These are phyloP conservation scores for Cladophialophora yegresii DNA, from an alignment of 2,329 filamentous ascomycete species.

Conservation along the genomic window DNA sequence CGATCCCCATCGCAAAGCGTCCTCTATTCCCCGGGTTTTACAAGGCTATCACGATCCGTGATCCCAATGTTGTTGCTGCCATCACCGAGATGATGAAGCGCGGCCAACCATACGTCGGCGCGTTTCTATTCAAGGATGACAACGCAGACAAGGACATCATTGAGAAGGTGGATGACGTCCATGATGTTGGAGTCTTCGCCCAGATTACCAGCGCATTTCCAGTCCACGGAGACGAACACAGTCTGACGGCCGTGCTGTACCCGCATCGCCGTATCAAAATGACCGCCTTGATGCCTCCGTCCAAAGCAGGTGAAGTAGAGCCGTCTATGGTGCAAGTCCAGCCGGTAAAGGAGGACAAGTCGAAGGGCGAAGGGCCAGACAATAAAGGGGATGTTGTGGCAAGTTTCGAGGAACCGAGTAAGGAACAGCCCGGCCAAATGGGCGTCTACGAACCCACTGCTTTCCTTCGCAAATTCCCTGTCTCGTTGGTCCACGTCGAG, in stretches of 20 bases:
- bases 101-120: constrained; percentile 94
- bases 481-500: constrained; percentile 93
- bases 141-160: constrained; percentile 92
- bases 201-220: constrained; percentile 97
- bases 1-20: constrained; percentile 90
- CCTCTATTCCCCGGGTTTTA: constrained; percentile 97
- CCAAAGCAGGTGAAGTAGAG: constrained; percentile 40
- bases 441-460: constrained; percentile 80
- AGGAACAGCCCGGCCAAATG: constrained; percentile 60
- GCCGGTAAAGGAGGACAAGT: constrained; percentile 52
- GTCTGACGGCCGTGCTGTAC: constrained; percentile 90
- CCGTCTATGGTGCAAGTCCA: constrained; percentile 46
- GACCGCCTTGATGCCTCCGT: constrained; percentile 75
- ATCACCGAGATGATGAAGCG: constrained; percentile 97
- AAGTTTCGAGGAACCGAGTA: constrained; percentile 84
- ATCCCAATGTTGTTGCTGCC: constrained; percentile 84
- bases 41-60: constrained; percentile 95
- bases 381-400: constrained; percentile 93
- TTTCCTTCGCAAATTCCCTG: constrained; percentile 86
- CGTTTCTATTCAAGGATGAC: constrained; percentile 96
- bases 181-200: constrained; percentile 95
- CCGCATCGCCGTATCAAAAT: constrained; percentile 93
- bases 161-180: constrained; percentile 83
- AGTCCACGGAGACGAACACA: constrained; percentile 78
- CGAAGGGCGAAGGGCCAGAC: constrained; percentile 59